Base-by-base conservation (phyloP, 2,329 filamentous ascomycete genomes). In the Endocalyx cinctus region DNA sequence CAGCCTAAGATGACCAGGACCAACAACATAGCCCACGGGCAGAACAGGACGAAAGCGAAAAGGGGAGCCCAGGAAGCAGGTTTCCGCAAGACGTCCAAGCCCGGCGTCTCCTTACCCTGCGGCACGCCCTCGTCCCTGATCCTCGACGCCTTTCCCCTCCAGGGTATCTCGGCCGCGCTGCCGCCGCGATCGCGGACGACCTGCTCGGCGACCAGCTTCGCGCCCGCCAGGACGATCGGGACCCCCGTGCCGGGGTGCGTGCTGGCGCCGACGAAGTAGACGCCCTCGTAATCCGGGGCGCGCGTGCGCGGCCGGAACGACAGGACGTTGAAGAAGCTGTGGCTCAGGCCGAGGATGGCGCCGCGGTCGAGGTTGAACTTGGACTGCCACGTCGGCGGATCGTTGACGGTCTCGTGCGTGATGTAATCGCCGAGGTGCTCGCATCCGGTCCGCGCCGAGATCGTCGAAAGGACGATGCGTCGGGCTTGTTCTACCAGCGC, bases 231-330 rank as follows among this genome's bases (percentile, higher is more conserved):
- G 17, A 81, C 79, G 35, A 87, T 84, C 4, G 84, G 84, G 14
- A 87, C 83, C 0, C 83, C 83, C 0, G 83, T 87, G 2, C 84
- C 84, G 0, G 84, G 83, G 61, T 88, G 83, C 14, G 82, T 84
- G 50, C 77, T 82, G 2, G 83, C 83, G 20, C 83, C 83, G 0
- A 87, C 84, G 50, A 87, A 87, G 51, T 85, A 86, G 16, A 79
- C 56, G 3, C 65, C 62, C 10, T 61, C 44, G 13, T 80, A 60
- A 5, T 63, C 66, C 5, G 60, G 47, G 19, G 80, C 64, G 42
- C 65, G 63, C 0, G 77, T 83, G 25, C 66, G 64, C 0, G 81
- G 81, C 2, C 81, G 64, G 63, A 84, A 84, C 20, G 70, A 70
- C 0, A 85, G 66, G 11, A 84, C 79, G 50, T 85, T 84, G 64